Base-by-base conservation (phyloP, 2,329 filamentous ascomycete genomes). In the Camptophora hylomeconis region DNA sequence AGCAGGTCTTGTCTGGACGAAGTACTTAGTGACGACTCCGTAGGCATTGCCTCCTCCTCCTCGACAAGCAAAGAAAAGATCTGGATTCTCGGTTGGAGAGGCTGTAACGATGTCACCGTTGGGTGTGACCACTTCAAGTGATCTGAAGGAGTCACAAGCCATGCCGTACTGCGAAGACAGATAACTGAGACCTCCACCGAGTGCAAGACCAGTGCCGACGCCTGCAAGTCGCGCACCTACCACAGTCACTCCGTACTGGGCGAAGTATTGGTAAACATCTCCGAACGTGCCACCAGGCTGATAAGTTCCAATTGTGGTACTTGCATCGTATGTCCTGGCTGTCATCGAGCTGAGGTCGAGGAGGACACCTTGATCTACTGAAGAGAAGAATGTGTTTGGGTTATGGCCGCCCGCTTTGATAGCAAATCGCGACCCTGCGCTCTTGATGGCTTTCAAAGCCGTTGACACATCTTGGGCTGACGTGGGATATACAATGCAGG, bases 351-450 rank as follows among this genome's bases (percentile, higher is more conserved):
- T n/a, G n/a, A n/a, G n/a, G n/a, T n/a, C n/a, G n/a, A n/a, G n/a
- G n/a, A n/a, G n/a, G n/a, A n/a, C n/a, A n/a, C n/a, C n/a, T n/a
- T n/a, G n/a, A n/a, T n/a, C n/a, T n/a, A n/a, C n/a, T n/a, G n/a
- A n/a, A n/a, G n/a, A n/a, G n/a, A n/a, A n/a, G n/a, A n/a, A n/a
- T n/a, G 32, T 41, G 16, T 49, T 49, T n/a, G 47, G 40, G 13
- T 46, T 66, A 47, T 74, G 69, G 1, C 70, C 70, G 16, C 69
- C 69, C 5, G 64, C 64, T 39, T 68, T 66, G 39, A 69, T 49
- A 5, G 69, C 67, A 38, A 74, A 74, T n/a, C n/a, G n/a, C n/a
- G n/a, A n/a, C n/a, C n/a, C n/a, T n/a, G n/a, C n/a, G n/a, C n/a
- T n/a, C n/a, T n/a, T n/a, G n/a, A n/a, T n/a, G n/a, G n/a, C n/a